phyloP scores from a whole-genome alignment of 2,329 filamentous ascomycete species.

The Phoma herbarum region DNA sequence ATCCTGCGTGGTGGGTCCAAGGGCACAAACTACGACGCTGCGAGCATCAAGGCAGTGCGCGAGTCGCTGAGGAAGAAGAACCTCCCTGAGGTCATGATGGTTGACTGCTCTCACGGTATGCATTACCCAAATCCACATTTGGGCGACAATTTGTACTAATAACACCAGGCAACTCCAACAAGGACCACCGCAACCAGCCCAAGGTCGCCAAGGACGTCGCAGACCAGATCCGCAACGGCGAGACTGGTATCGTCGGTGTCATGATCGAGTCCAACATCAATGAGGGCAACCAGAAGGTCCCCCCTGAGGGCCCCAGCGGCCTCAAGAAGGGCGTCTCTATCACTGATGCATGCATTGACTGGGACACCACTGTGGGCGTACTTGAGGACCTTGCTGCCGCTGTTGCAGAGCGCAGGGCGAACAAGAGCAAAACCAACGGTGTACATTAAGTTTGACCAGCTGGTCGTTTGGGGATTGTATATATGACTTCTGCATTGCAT shows the following conservation, averaged over 20 bases:
- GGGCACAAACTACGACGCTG: slow-evolving; percentile 92
- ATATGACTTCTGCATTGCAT: slow-evolving; percentile 15
- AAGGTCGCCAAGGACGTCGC: slow-evolving; percentile 83
- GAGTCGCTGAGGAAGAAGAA: slow-evolving; percentile 82
- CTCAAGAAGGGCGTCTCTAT: slow-evolving; percentile 93
- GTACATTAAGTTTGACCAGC: slow-evolving; percentile 24
- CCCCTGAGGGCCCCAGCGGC: slow-evolving; percentile 76
- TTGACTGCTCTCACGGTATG: slow-evolving; percentile 95
- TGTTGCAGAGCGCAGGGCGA: slow-evolving; percentile 75
- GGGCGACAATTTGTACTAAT: slow-evolving; percentile 25
- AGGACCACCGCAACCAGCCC: slow-evolving; percentile 97
- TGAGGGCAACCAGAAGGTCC: slow-evolving; percentile 81
- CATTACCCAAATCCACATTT: neutral
- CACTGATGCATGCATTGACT: slow-evolving; percentile 95
- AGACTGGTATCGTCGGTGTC: slow-evolving; percentile 89
- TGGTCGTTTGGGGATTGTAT: slow-evolving; percentile 17
- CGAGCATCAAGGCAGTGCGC: slow-evolving; percentile 80
- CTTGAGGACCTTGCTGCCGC: slow-evolving; percentile 87
- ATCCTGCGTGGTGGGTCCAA: slow-evolving; percentile 91
- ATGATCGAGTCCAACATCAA: slow-evolving; percentile 99
- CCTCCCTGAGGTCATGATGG: slow-evolving; percentile 90
- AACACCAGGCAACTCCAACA: slow-evolving; percentile 86
- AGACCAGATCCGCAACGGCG: slow-evolving; percentile 86
- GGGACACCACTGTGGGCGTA: slow-evolving; percentile 83
- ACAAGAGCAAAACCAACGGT: slow-evolving; percentile 40